phyloP scores from a whole-genome alignment of 768 basidiomycete genomes.

The Suillus occidentalis region DNA sequence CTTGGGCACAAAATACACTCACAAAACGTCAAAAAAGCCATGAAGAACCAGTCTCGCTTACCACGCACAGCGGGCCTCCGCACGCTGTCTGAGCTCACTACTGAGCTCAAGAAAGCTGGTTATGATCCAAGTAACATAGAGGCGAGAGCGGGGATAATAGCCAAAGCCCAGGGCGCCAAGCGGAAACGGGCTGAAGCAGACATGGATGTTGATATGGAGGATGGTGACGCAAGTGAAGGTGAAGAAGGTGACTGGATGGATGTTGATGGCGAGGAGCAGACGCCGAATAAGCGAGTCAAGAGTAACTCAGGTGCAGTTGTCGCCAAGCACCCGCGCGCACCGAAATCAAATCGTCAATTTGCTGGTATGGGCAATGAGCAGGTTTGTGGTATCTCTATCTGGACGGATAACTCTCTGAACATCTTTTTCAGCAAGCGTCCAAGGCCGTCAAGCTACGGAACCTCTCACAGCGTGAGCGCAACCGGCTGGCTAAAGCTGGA shows the following conservation, averaged over 20 bases:
- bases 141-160: slow-evolving; percentile 83
- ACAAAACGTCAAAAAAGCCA: slow-evolving; percentile 79
- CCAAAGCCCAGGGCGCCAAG: slow-evolving; percentile 69
- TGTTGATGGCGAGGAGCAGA: slow-evolving; percentile 48
- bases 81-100: slow-evolving; percentile 71
- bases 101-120: slow-evolving; percentile 83
- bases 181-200: slow-evolving; percentile 56
- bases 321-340: slow-evolving; percentile 50
- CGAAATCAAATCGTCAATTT: slow-evolving; percentile 70
- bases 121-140: slow-evolving; percentile 86
- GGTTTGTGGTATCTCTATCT: slow-evolving; percentile 42
- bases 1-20: slow-evolving; percentile 69
- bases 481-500: slow-evolving; percentile 86
- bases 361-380: slow-evolving; percentile 77
- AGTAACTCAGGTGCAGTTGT: slow-evolving; percentile 57
- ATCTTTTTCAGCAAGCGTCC: slow-evolving; percentile 60
- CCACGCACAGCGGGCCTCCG: slow-evolving; percentile 73
- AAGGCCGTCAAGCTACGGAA: slow-evolving; percentile 83
- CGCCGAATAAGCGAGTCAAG: slow-evolving; percentile 62
- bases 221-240: slow-evolving; percentile 33
- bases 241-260: slow-evolving; percentile 55
- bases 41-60: slow-evolving; percentile 79
- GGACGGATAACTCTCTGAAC: slow-evolving; percentile 12
- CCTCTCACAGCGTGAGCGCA: slow-evolving; percentile 83
- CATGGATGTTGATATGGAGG: slow-evolving; percentile 57